phyloP scores from a whole-genome alignment of 23 red algal genomes.

The Chondrus crispus region DNA sequence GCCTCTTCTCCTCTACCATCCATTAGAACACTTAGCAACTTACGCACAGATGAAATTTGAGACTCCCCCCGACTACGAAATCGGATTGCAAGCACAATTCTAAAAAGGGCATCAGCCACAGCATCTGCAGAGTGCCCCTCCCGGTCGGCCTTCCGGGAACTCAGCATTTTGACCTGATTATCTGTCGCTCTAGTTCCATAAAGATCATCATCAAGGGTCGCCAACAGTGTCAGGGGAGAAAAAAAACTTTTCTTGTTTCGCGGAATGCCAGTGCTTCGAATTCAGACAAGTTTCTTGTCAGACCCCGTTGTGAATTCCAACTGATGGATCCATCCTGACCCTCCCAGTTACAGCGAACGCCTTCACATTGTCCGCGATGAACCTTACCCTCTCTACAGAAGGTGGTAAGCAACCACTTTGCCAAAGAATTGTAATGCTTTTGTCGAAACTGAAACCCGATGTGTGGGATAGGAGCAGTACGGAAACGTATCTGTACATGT shows the following conservation, averaged over 20 bases:
- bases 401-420: neutral
- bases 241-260: neutral
- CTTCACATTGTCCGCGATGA: neutral
- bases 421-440: neutral
- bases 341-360: neutral
- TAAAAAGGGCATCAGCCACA: neutral
- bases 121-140: neutral
- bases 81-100: neutral
- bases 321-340: too few species aligned
- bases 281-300: neutral
- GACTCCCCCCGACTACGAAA: neutral
- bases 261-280: neutral
- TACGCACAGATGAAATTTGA: neutral
- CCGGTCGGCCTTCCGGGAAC: neutral
- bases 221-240: neutral
- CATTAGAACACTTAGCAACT: neutral
- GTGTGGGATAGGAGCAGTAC: neutral
- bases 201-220: neutral
- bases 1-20: neutral
- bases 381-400: neutral
- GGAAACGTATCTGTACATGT: neutral
- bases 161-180: neutral
- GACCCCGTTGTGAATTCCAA: neutral
- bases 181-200: neutral
- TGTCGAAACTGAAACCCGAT: neutral